Conservation (phyloP, 225 moss, liverwort and hornwort species). For the Rhytidiadelphus loreus region DNA sequence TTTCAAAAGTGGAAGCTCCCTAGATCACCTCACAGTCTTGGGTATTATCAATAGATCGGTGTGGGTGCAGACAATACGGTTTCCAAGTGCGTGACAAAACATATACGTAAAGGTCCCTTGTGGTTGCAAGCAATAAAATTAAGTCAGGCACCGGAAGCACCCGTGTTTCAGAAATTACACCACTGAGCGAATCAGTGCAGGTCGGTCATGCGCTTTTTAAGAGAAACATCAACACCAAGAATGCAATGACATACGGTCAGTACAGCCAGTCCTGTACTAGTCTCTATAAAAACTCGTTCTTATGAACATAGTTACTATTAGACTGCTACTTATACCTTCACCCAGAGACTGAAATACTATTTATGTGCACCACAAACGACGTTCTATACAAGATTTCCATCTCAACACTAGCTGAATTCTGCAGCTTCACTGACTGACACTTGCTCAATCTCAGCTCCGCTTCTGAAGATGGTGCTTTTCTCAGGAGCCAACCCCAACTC, state of each 20-base stretch:
- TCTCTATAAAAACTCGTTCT: neutral
- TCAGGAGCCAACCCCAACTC: constrained; percentile 41
- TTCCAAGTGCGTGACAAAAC: neutral
- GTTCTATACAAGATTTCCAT: neutral
- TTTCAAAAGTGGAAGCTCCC: too few relatives aligned
- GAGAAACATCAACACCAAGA: neutral
- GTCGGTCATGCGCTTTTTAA: neutral
- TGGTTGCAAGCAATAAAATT: neutral
- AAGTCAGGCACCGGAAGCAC: neutral
- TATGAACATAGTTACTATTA: neutral
- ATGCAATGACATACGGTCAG: neutral
- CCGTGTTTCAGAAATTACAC: neutral
- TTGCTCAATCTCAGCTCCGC: neutral
- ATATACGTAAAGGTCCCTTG: neutral
- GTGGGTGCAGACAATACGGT: neutral
- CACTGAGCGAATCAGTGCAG: neutral
- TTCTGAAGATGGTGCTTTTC: neutral
- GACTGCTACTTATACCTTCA: neutral
- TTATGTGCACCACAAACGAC: neutral
- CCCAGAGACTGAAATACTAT: too few relatives aligned
- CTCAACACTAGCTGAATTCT: neutral
- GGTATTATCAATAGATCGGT: neutral
- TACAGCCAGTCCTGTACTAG: neutral
- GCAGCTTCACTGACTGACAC: neutral
- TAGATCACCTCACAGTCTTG: too few relatives aligned